Base-by-base conservation (phyloP, 768 basidiomycete species). In the Flagelloscypha sp. region DNA sequence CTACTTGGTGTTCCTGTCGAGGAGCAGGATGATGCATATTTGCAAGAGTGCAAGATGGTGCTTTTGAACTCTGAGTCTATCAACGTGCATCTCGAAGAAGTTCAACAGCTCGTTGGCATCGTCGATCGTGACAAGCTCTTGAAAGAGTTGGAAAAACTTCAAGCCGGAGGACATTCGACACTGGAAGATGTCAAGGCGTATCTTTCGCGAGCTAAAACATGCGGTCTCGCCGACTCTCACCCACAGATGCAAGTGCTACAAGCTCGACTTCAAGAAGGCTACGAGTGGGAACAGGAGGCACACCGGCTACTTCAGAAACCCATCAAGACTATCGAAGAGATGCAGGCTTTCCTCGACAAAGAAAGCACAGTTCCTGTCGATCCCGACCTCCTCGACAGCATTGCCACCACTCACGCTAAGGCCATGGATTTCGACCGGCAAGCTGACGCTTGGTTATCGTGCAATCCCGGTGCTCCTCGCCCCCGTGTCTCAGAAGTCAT, bases 21-120 rank as follows among this genome's bases (percentile, higher is more conserved):
- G 6, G 63, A 65, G 23, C 56, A 64, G 8, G 67, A 75, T 32
- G 61, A 74, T 27, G 59, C 65, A 12, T 81, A 72, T 48, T 59
- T 87, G 38, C 63, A 70, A 36, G 78, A 84, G 28, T 87, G 85
- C 56, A 80, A 80, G 43, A 72, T 70, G 24, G 61, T 89, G 2
- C 66, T 88, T 36, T 53, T 76, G 34, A 70, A 83, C 18, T 79
- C 77, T 2, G 78, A 78, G 3, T 79, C 84, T 7, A 57, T 93
- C 36, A 90, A 89, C 45, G 80, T 94, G n/a, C 68, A 77, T 33
- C 64, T 94, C 13, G 83, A 88, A 10, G 87, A 92, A 53, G 62
- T 93, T 10, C 53, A 66, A 12, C 76, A 82, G 43, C 68, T 95
- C 13, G 79, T 85, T 62, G 81, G 76, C 57, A 79, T 92, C 37